Evolutionary conservation across 2,329 filamentous ascomycete species (phyloP), one percentile per base, ranked within the genome.

Genomic region (Endoconidiophora laricicola): DNA sequence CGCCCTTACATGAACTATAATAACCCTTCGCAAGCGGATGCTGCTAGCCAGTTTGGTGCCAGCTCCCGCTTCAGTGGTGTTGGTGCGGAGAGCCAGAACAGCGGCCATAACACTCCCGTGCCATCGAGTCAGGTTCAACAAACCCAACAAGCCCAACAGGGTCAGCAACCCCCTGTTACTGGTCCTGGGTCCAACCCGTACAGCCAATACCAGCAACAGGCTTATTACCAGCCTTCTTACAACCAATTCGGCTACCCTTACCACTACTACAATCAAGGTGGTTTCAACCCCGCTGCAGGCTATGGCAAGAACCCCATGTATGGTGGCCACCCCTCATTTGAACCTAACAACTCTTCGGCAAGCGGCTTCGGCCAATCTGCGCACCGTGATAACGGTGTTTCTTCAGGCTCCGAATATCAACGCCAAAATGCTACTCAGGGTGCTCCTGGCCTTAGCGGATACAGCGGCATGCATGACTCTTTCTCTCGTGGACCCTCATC

Each of bases 81-180:
- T 26, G 67, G 72, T 54, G 71, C 78, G 55, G 86, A 94, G 50
- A 74, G 76, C 54, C 84, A 87, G 60, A 86, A 82, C 68, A 94
- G 86, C 62, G 90, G 87, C 42, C 83, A 91, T 63, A 90, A 83
- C 59, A 95, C 88, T 2, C 88, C 90, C 36, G 91, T 93, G 67
- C 87, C 88, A 24, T 73, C 81, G 39, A 66, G 68, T 9, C 74
- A 76, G 60, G 67, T 66, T 44, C 74, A 75, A 58, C 65, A 67
- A 55, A 71, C 73, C 56, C 65, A 68, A 57, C 29, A 33, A 33
- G 29, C 29, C 12, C 29, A 33, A 6, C 29, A 33, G 12, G 7
- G 29, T 10, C 65, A 61, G 52, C 64, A 61, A 26, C 63, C 58
- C n/a, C 67, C 67, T 40, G 63, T 63, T 44, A 63, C 66, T 48